These are phyloP conservation scores for Colletotrichum viniferum DNA, from an alignment of 2,329 filamentous ascomycete species.

Conservation along the genomic window DNA sequence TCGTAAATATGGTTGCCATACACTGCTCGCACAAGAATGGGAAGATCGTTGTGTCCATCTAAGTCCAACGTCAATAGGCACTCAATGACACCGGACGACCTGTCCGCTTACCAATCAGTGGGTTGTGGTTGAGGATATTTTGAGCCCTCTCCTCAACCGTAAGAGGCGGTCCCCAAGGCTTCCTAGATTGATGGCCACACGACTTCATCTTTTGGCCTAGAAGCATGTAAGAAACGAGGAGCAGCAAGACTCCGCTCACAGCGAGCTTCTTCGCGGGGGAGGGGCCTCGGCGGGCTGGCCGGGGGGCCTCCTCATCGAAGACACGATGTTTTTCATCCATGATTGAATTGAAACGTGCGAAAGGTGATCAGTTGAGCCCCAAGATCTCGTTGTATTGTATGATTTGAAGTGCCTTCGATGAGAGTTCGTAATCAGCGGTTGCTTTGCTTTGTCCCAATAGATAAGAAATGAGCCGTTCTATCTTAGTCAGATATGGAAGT, in stretches of 20 bases:
- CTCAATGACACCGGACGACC: not conserved
- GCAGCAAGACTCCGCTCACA: conserved; percentile 20
- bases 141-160: conserved; percentile 50
- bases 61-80: not conserved
- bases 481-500: not conserved
- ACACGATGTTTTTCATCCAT: conserved; percentile 4
- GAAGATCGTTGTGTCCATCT: conserved; percentile 92
- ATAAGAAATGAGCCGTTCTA: not conserved
- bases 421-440: not conserved
- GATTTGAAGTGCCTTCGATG: not conserved
- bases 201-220: conserved; percentile 3
- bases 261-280: conserved; percentile 5
- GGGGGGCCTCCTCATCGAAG: not conserved
- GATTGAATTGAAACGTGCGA: not conserved
- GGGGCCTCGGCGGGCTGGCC: not conserved
- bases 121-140: conserved; percentile 48
- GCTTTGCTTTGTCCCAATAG: not conserved
- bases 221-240: conserved; percentile 3
- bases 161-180: conserved; percentile 28
- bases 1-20: conserved; percentile 82
- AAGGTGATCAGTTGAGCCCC: not conserved
- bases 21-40: conserved; percentile 69
- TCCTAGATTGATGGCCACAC: conserved; percentile 13
- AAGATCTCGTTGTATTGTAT: not conserved
- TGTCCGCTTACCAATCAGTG: conserved; percentile 50